Base-by-base conservation (phyloP, 768 basidiomycete genomes). In the Suillus alpinus region DNA sequence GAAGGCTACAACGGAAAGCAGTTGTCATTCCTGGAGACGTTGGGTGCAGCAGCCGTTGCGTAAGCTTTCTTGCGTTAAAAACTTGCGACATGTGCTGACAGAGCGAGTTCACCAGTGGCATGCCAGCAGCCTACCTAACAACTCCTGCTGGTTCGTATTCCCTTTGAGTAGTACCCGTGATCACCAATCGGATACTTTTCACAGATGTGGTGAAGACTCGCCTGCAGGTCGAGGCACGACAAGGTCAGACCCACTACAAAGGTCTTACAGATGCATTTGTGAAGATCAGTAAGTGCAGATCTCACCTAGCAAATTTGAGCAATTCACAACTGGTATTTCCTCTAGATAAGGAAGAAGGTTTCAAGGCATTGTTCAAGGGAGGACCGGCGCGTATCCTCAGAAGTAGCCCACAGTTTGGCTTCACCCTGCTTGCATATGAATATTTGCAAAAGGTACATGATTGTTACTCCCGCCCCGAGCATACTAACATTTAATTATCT, bases 171-270 rank as follows among this genome's bases (percentile, higher is more conserved):
- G 32, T n/a, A 55, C 39, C 31, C 20, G 36, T 32, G 51, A 62
- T 74, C 58, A 57, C 43, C 51, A 60, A 46, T 60, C 43, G 40
- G 34, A 60, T 49, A 23, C 14, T 37, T 37, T 34, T 29, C 53
- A 61, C 72, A 91, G 96, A 99, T 75, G 97, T 98, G 63, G 92
- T 98, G 70, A 98, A 99, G 83, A 98, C 97, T 16, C 86, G 95
- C 51, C 77, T 98, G 65, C 96, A 98, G 73, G 89, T 93, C 12
- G 97, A 98, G 73, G 90, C 94, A 46, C 84, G 89, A 64, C 88
- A 90, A 68, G 97, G 97, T 12, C 86, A 98, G 71, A 91, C 94
- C 6, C 79, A 87, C 61, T 99, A 99, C 79, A 92, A 91, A 72
- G 96, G 97, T 49, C 74, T 97, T 41, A 72, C 78, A 16, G 95